Evolutionary conservation across 2,329 filamentous ascomycete species (phyloP).

Genomic region (Beauveria caledonica): DNA sequence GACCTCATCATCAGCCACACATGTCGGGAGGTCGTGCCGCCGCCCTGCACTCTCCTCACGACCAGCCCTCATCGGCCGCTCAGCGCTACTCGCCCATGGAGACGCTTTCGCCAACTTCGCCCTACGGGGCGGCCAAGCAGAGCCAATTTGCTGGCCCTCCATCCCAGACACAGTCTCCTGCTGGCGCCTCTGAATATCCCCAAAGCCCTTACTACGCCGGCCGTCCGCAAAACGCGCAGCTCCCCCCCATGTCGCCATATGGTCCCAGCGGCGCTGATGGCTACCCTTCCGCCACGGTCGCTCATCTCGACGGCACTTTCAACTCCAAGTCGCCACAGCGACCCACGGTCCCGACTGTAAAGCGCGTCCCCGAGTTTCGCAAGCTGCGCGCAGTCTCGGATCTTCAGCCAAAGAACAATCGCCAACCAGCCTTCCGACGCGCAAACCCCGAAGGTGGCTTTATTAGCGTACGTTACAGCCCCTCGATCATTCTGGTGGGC

Average conservation of each 20-base stretch:
- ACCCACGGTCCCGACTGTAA: constrained; percentile 38
- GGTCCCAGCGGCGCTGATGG: constrained; percentile 54
- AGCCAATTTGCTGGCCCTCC: constrained; percentile 45
- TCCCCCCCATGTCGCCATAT: constrained; percentile 66
- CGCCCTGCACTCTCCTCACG: constrained; percentile 57
- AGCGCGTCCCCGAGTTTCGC: constrained; percentile 79
- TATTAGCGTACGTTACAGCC: constrained; percentile 65
- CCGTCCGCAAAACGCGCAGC: constrained; percentile 49
- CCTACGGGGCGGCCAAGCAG: constrained; percentile 61
- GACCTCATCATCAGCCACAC: constrained; percentile 70
- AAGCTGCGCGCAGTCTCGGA: constrained; percentile 67
- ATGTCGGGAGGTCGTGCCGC: constrained; percentile 36
- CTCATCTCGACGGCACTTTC: constrained; percentile 62
- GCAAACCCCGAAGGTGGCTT: constrained; percentile 96
- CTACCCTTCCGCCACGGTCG: constrained; percentile 65
- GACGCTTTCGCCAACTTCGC: constrained; percentile 68
- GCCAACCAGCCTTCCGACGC: constrained; percentile 82
- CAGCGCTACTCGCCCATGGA: constrained; percentile 97
- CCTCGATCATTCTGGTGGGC: neutral
- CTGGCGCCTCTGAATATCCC: constrained; percentile 52
- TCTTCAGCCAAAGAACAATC: constrained; percentile 72
- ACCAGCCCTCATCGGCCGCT: constrained; percentile 72
- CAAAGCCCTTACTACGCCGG: constrained; percentile 50
- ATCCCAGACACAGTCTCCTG: constrained; percentile 68
- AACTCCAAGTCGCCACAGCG: constrained; percentile 52